Evolutionary conservation across 23 red algal species (phyloP).

Genomic region (Gracilariopsis chorda): DNA sequence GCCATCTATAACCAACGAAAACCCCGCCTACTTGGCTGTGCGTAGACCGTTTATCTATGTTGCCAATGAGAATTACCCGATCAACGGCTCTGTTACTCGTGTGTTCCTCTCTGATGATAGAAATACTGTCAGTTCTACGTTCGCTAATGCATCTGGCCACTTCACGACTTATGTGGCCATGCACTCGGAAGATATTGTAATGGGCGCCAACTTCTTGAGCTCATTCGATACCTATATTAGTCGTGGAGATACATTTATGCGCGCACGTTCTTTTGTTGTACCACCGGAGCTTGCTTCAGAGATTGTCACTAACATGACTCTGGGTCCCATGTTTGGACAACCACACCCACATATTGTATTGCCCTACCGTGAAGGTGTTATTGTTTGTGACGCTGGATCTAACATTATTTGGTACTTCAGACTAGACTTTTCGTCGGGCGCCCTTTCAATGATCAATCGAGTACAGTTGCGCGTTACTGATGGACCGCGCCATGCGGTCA

Average conservation of each 20-base stretch:
- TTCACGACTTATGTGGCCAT: neutral
- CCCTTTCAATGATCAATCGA: neutral
- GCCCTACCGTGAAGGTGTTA: slow-evolving; percentile 7
- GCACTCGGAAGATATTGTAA: neutral
- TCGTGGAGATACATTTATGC: neutral
- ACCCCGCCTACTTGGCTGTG: neutral
- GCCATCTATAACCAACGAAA: neutral
- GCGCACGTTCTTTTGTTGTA: neutral
- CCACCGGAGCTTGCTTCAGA: neutral
- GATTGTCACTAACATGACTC: neutral
- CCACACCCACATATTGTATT: slow-evolving; percentile 40
- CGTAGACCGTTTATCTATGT: neutral
- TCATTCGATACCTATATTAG: neutral
- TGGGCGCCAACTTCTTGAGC: slow-evolving; percentile 3
- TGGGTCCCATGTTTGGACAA: slow-evolving; percentile 9
- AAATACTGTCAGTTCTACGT: neutral
- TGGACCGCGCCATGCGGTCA: slow-evolving; percentile 37
- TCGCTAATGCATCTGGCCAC: neutral
- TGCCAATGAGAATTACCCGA: neutral
- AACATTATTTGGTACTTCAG: slow-evolving; percentile 42
- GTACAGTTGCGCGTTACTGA: neutral
- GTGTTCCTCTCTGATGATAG: neutral
- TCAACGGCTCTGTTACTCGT: neutral
- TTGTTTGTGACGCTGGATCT: slow-evolving; percentile 37
- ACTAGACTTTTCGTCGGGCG: neutral